Evolutionary conservation across 352 stramenopile species (phyloP), one percentile per base, ranked within the genome.

Genomic region (Pythium myriotylum): DNA sequence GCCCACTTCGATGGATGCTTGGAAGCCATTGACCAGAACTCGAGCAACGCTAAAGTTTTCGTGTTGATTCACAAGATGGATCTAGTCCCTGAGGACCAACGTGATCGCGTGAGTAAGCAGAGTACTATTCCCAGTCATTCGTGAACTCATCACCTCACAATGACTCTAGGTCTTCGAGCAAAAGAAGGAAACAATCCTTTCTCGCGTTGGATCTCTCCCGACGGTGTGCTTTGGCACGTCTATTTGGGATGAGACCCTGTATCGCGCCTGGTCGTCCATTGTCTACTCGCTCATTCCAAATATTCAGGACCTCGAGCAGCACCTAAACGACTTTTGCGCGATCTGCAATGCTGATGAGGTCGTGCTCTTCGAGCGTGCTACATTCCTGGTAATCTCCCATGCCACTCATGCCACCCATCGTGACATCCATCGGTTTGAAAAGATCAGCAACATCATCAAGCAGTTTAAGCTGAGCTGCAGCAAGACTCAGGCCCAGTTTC

Each of bases 371-470:
- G 97, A 99, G 75, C 84, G 92, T 48, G 96, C 96, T 1, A 99
- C 97, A 4, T 99, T 99, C 77, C 84, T 99, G 19, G 97, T 99
- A 17, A 99, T 99, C 72, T 96, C 91, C 29, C 95, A 99, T 70
- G 94, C 96, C 5, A 96, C 88, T 22, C 83, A 94, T 54, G 84
- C 84, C 23, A 87, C 80, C 24, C 93, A 99, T 65, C 94, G 96
- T 69, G 96, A 99, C 71, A 96, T 97, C 40, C 95, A 99, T 73
- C 94, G 97, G 19, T 99, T 99, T 73, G 97, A 99, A 83, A 99
- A 99, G 70, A 99, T 99, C 67, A 98, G 89, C 69, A 99, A 99
- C 73, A 99, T 99, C 78, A 98, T 99, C 76, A 99, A 99, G 81
- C 97, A 99, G 77, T 99, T 99, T 81, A 99, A 99, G 79, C 86